Base-by-base conservation (phyloP, 352 stramenopile species). In the Globisporangium viniferum region DNA sequence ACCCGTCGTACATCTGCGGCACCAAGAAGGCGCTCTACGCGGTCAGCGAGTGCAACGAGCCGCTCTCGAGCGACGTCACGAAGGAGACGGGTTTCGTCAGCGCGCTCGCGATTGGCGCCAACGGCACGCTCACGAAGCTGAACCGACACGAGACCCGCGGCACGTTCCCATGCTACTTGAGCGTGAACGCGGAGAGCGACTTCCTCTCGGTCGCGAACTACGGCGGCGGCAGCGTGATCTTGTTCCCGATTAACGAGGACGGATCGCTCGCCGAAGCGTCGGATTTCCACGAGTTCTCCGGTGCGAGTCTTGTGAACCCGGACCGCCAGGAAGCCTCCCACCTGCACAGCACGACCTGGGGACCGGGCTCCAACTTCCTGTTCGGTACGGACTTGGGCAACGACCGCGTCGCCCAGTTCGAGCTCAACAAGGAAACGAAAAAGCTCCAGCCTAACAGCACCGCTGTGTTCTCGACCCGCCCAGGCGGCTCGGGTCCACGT, bases 121-220 rank as follows among this genome's bases (percentile, higher is more conserved):
- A 78, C 27, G 79, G 81, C 55, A 61, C 67, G 49, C 71, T 95
- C 41, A 74, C 51, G 24, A 64, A 73, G 49, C 61, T 92, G 20
- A 90, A 77, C 68, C 68, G 63, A 15, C 73, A 80, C n/a, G 83
- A 92, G 71, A 86, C 84, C 3, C 61, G 61, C 46, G 88, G 88
- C 24, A 59, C 72, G 15, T 91, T 80, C 71, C 59, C 88, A 63
- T 92, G 82, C 65, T 87, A 95, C 73, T 68, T 87, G 29, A 76
- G 81, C 53, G 62, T 93, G 7, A 90, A 76, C 59, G 62, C 72
- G 0, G 62, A 71, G 27, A 61, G 66, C 36, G 70, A 84, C 63
- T 92, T 93, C 58, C 62, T 94, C 27, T 75, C 78, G 3, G 84
- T 88, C 5, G 73, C 86, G 49, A 95, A 95, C 74, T 95, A 95